Conservation (phyloP, 805 yeast species). For the Ogataea zsoltii region DNA sequence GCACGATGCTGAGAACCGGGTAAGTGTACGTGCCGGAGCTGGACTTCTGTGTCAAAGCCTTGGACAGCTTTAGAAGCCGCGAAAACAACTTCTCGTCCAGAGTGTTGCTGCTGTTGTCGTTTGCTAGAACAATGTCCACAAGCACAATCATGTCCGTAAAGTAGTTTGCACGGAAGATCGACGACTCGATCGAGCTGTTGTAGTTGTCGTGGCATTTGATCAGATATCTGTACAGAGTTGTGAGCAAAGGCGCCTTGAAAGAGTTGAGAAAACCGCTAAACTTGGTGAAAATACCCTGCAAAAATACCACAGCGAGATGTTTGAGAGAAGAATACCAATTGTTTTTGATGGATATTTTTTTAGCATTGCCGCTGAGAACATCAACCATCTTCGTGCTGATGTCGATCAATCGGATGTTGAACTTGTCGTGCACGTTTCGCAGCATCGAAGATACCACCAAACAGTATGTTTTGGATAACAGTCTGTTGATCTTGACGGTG, state of each 20-base stretch:
- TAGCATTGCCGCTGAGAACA: constrained; percentile 18
- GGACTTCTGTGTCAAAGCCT: constrained; percentile 25
- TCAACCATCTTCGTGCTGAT: constrained; percentile 27
- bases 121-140: constrained; percentile 30
- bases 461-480: constrained; percentile 27
- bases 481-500: constrained; percentile 26
- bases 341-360: constrained; percentile 32
- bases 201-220: constrained; percentile 36
- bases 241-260: constrained; percentile 29
- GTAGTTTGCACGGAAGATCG: constrained; percentile 34
- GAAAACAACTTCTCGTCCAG: constrained; percentile 32
- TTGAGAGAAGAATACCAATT: constrained; percentile 36
- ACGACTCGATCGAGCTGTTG: constrained; percentile 33
- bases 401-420: constrained; percentile 34
- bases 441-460: constrained; percentile 28
- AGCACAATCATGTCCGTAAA: constrained; percentile 32
- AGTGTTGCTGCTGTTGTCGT: constrained; percentile 30
- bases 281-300: constrained; percentile 32
- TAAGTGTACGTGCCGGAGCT: constrained; percentile 24
- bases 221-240: constrained; percentile 33
- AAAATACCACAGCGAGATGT: constrained; percentile 30
- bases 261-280: constrained; percentile 38
- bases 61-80: constrained; percentile 33
- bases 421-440: constrained; percentile 33
- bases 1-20: constrained; percentile 32